Conservation (phyloP, 805 yeast genomes). For the Ogataea wickerhamii region DNA sequence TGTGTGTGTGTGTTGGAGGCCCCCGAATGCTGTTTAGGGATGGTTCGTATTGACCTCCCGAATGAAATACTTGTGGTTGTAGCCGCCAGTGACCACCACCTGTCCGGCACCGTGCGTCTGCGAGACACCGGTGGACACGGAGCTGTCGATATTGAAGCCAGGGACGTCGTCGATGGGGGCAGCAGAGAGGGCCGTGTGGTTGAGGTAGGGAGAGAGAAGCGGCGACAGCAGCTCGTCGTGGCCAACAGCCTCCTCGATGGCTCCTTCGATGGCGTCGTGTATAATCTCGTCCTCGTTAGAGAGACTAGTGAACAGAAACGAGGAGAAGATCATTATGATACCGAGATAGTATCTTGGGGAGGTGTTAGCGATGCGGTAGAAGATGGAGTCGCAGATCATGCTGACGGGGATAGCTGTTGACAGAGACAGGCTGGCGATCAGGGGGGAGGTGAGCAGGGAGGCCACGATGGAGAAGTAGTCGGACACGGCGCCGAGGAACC, state of each 20-base stretch:
- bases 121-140: slow-evolving; percentile 2
- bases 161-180: slow-evolving; percentile 23
- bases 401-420: slow-evolving; percentile 52
- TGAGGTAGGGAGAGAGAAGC: slow-evolving; percentile 40
- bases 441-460: slow-evolving; percentile 50
- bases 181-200: slow-evolving; percentile 3
- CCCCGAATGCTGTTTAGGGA: too few species aligned
- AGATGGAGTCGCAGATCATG: slow-evolving; percentile 42
- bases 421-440: slow-evolving; percentile 47
- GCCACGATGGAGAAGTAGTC: slow-evolving; percentile 51
- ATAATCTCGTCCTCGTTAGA: slow-evolving; percentile 43
- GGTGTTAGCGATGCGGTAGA: slow-evolving; percentile 33
- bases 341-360: slow-evolving; percentile 42
- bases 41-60: slow-evolving; percentile 23
- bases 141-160: slow-evolving; percentile 20
- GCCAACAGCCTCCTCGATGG: slow-evolving; percentile 45
- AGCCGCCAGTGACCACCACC: slow-evolving; percentile 33
- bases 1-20: too few species aligned
- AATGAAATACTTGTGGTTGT: slow-evolving; percentile 33
- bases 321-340: slow-evolving; percentile 42
- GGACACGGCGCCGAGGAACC: slow-evolving; percentile 44
- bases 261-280: slow-evolving; percentile 45
- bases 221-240: slow-evolving; percentile 46
- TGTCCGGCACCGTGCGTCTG: slow-evolving; percentile 11
- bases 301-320: slow-evolving; percentile 45